These are phyloP conservation scores for Sarocladium strictum DNA, from an alignment of 2,329 filamentous ascomycete species.

Conservation along the genomic window DNA sequence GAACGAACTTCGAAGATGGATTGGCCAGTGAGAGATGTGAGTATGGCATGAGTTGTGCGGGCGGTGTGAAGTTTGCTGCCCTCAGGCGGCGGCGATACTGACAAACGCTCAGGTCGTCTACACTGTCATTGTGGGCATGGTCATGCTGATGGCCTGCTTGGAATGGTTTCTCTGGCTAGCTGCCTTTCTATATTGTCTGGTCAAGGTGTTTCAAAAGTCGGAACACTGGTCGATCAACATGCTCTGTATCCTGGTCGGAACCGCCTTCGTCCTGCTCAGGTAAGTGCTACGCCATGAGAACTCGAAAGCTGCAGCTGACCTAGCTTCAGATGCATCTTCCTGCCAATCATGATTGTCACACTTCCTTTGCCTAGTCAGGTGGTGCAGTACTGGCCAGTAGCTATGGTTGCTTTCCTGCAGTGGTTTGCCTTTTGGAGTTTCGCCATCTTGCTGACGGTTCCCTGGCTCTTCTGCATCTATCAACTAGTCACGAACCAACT, in stretches of 20 bases:
- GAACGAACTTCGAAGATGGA: constrained; percentile 17
- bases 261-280: constrained; percentile 71
- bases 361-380: constrained; percentile 73
- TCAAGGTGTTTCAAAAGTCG: constrained; percentile 84
- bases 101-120: constrained; percentile 81
- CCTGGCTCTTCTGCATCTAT: constrained; percentile 91
- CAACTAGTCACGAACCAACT: constrained; percentile 83
- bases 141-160: constrained; percentile 79
- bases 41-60: no score
- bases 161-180: constrained; percentile 95
- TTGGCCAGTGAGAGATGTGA: constrained; percentile 45
- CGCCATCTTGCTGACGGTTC: constrained; percentile 74
- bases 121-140: constrained; percentile 68
- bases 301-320: constrained; percentile 12
- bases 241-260: constrained; percentile 68
- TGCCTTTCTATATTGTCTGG: constrained; percentile 87
- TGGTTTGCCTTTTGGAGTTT: constrained; percentile 98
- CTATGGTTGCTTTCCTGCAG: constrained; percentile 68
- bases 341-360: constrained; percentile 92
- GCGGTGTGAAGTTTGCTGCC: neutral
- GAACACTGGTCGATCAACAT: constrained; percentile 79
- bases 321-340: constrained; percentile 65
- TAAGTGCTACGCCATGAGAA: constrained; percentile 31
- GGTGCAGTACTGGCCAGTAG: constrained; percentile 63
- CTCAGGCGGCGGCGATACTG: constrained; percentile 50